Conservation (phyloP, 106 monocot genomes). For the Platanthera zijinensis region DNA sequence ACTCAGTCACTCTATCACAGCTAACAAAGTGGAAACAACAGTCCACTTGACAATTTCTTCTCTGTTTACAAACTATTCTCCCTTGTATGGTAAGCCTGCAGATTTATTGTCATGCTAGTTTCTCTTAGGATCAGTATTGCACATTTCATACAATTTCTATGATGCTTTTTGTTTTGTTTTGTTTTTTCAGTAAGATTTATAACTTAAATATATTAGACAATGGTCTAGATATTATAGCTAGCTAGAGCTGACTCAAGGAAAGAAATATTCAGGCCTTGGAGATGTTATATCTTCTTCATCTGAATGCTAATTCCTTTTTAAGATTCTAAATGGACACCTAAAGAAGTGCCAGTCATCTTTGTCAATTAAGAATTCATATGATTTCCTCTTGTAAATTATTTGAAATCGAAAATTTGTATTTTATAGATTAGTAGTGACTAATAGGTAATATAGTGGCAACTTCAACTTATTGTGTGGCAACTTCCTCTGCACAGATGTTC, state of each 20-base stretch:
- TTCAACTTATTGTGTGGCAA: background rate
- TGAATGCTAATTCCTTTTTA: background rate
- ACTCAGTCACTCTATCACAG: no score
- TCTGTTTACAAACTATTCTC: no score
- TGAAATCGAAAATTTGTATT: background rate
- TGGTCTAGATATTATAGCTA: background rate
- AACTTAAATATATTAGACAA: background rate
- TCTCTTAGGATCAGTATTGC: background rate
- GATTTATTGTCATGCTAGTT: background rate
- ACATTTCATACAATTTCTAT: background rate
- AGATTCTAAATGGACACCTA: background rate
- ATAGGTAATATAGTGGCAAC: background rate
- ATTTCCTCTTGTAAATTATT: background rate
- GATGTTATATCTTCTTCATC: background rate
- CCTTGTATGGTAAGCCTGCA: background rate
- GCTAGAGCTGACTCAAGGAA: background rate
- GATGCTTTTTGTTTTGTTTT: no score
- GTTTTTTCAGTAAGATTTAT: background rate
- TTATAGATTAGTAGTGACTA: background rate
- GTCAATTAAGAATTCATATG: background rate
- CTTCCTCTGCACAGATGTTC: no score
- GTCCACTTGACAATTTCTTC: no score
- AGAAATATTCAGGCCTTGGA: background rate
- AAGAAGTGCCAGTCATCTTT: background rate
- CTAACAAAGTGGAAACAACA: no score